Percentiles rank a stretch among this genome's conserved stretches.
Evolutionary conservation across 305 asterid species (phyloP).

Genomic region (Fraxinus sp.): DNA sequence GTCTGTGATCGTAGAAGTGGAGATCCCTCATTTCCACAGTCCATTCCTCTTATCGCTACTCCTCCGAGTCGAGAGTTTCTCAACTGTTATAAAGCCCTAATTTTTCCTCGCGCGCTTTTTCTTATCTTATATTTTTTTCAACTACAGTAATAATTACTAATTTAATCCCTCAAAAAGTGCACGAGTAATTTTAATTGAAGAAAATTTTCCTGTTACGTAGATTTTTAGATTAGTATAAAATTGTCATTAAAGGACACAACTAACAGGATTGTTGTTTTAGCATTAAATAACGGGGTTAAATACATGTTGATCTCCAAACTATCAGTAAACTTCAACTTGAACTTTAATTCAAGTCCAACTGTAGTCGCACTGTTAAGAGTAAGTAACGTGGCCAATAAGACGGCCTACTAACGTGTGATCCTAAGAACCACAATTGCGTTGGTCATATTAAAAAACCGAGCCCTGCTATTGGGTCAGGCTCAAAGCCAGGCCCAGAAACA

Average conservation of each 20-base stretch:
- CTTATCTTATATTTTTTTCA: not conserved
- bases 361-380: not conserved
- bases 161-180: too few species aligned
- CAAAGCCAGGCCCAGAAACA: too few species aligned
- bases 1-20: conserved; percentile 25
- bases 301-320: not conserved
- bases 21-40: conserved; percentile 31
- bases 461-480: too few species aligned
- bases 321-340: not conserved
- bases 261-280: not conserved
- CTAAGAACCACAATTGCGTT: not conserved
- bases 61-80: not conserved
- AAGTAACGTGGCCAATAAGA: not conserved
- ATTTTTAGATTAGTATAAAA: too few species aligned
- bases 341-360: not conserved
- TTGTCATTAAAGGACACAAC: not conserved
- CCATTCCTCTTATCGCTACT: conserved; percentile 28
- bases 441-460: too few species aligned
- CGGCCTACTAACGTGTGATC: not conserved
- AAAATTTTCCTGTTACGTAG: not conserved
- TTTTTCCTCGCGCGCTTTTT: conserved; percentile 30
- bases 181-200: too few species aligned
- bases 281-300: not conserved
- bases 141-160: not conserved
- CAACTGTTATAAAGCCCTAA: conserved; percentile 33